Evolutionary conservation across 2,329 filamentous ascomycete species (phyloP).

Genomic region (Alternaria panax): DNA sequence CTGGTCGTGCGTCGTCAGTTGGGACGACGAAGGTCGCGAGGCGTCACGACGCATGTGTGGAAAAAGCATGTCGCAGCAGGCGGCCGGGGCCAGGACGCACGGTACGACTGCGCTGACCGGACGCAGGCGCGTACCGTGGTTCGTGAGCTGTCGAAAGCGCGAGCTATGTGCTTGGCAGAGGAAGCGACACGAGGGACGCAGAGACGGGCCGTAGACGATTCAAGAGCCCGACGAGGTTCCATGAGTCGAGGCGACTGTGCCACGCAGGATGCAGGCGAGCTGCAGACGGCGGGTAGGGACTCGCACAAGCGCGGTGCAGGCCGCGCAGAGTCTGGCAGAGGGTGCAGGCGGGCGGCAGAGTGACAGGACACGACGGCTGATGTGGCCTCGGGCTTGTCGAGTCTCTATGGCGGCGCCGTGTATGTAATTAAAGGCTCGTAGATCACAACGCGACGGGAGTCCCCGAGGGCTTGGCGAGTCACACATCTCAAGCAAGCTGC

Average conservation of each 20-base stretch:
- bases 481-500: conserved; percentile 30
- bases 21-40: conserved; percentile 2
- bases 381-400: background rate
- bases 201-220: conserved; percentile 32
- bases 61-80: conserved; percentile 4
- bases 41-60: background rate
- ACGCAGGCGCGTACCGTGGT: conserved; percentile 31
- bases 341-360: background rate
- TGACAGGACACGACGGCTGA: background rate
- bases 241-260: conserved; percentile 11
- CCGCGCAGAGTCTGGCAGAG: background rate
- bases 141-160: conserved; percentile 23
- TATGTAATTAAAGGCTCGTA: conserved; percentile 30
- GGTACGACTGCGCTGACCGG: conserved; percentile 10
- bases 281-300: background rate
- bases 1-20: conserved; percentile 8
- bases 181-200: conserved; percentile 23
- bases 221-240: conserved; percentile 32
- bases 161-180: conserved; percentile 22
- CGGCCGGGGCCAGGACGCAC: conserved; percentile 8
- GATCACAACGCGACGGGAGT: conserved; percentile 35
- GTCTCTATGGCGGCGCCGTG: conserved; percentile 8
- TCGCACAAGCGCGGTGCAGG: conserved; percentile 10
- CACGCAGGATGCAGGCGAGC: conserved; percentile 11
- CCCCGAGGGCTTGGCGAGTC: conserved; percentile 28